These are phyloP conservation scores for Boechera stricta DNA, from an alignment of 345 rosid genomes.

Conservation along the genomic window DNA sequence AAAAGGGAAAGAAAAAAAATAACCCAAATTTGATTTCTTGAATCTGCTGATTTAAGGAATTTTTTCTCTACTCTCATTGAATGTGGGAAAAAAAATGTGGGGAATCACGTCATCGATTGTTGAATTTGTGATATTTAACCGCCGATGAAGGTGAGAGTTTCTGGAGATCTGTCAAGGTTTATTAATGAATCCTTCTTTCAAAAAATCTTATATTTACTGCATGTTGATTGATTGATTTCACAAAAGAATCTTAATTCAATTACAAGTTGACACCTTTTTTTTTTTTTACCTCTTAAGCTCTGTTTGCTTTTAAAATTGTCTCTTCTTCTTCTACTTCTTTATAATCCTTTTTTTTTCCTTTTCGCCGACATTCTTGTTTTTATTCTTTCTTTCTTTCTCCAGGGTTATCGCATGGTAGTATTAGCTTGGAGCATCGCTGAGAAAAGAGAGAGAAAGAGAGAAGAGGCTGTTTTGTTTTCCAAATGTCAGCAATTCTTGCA, in stretches of 20 bases:
- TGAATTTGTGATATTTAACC: slow-evolving; percentile 41
- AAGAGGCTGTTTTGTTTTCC: slow-evolving; percentile 45
- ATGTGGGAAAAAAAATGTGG: slow-evolving; percentile 33
- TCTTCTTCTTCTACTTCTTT: slow-evolving; percentile 57
- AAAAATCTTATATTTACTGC: slow-evolving; percentile 25
- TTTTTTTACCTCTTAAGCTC: slow-evolving; percentile 27
- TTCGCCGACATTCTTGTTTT: slow-evolving; percentile 42
- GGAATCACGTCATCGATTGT: slow-evolving; percentile 35
- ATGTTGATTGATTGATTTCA: slow-evolving; percentile 38
- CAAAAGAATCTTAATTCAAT: slow-evolving; percentile 27
- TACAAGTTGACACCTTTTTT: slow-evolving; percentile 37
- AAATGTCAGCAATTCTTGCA: slow-evolving; percentile 90
- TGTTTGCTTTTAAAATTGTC: slow-evolving; percentile 44
- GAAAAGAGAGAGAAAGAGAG: slow-evolving; percentile 29
- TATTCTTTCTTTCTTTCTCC: slow-evolving; percentile 2
- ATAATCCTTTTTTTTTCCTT: slow-evolving; percentile 19
- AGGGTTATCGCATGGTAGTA: slow-evolving; percentile 44
- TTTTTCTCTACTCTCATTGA: slow-evolving; percentile 37
- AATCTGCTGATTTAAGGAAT: slow-evolving; percentile 26
- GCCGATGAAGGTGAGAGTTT: slow-evolving; percentile 66
- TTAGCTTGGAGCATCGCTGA: slow-evolving; percentile 52
- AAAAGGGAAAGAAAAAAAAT: too few species aligned
- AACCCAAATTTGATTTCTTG: slow-evolving; percentile 1
- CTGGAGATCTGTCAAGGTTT: slow-evolving; percentile 50
- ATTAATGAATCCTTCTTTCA: neutral